Evolutionary conservation across 768 basidiomycete genomes (phyloP), one percentile per base, ranked within the genome.

Genomic region (Agaricus subrufescens): DNA sequence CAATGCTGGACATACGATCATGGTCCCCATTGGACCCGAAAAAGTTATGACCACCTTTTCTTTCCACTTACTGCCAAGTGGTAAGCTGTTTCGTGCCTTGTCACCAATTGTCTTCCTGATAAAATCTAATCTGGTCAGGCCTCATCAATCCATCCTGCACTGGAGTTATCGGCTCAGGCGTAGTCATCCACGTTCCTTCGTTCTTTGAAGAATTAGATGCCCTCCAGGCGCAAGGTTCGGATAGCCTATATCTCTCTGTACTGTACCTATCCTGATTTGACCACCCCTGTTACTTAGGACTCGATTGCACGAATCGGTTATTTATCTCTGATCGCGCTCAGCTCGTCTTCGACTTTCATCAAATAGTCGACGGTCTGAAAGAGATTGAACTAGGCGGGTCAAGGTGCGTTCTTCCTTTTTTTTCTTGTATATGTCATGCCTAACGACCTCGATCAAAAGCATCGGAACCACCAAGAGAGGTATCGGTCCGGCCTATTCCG

Each of bases 391-490:
- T 98, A 25, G 97, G 97, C 25, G 91, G 92, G 8, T 87, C 85
- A 1, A 91, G 87, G 86, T 86, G 62, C 34, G 62, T 60, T 19
- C 7, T 10, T 29, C 45, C 46, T 12, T 19, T 34, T 12, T 7
- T 38, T 19, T n/a, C 30, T 51, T 43, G 54, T 29, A 26, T 54
- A 38, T 27, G 51, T 46, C 31, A 53, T 37, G 15, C 53, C 26
- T 61, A 34, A 34, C 52, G 12, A 47, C 43, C 45, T 50, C 40
- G 29, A 8, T 34, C 11, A 54, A 30, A 57, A 93, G 91, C 71
- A 98, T 99, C 67, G 97, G 97, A 26, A 99, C 97, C 34, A 99
- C 97, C 48, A 94, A 91, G 83, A 93, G 86, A 70, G 97, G 97
- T 50, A 98, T 99, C 66, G 97, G 97, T 71, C 97, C 97, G 70